A percentile compares a stretch with the other conserved stretches of the same genome.
Evolutionary conservation across 116 monocot species (phyloP).

Genomic region (Phalaenopsis hybrid): DNA sequence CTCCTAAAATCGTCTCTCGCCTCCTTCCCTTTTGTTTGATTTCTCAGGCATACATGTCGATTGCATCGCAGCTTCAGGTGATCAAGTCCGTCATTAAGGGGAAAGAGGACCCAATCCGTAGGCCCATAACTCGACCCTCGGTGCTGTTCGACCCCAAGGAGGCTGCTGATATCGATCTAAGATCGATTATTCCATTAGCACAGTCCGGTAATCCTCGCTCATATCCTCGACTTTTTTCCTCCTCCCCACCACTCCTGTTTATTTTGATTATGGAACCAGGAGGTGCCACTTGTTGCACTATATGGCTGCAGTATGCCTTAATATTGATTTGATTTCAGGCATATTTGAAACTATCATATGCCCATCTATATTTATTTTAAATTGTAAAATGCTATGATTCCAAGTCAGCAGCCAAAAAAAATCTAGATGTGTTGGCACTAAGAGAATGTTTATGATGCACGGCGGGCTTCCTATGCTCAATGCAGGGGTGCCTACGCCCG

Average conservation of each 20-base stretch:
- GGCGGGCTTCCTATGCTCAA: too few species aligned
- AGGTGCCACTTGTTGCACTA: neutral
- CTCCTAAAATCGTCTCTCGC: too few species aligned
- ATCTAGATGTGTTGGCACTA: too few species aligned
- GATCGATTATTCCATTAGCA: slow-evolving; percentile 68
- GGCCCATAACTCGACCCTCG: slow-evolving; percentile 73
- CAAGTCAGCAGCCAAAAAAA: too few species aligned
- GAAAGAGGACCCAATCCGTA: slow-evolving; percentile 19
- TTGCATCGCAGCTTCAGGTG: slow-evolving; percentile 48
- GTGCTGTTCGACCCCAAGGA: slow-evolving; percentile 77
- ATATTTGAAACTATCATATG: neutral
- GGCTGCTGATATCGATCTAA: slow-evolving; percentile 81
- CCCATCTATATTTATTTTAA: neutral
- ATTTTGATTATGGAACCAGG: neutral
- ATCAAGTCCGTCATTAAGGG: slow-evolving; percentile 43
- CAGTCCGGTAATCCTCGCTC: slow-evolving; percentile 46
- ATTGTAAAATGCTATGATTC: neutral
- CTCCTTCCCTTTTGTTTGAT: too few species aligned
- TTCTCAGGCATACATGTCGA: slow-evolving; percentile 28
- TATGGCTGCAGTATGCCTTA: neutral
- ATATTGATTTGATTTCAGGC: neutral
- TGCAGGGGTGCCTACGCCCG: too few species aligned
- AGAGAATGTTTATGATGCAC: too few species aligned
- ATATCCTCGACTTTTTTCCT: neutral
- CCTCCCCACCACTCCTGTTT: too few species aligned